phyloP scores from a whole-genome alignment of 176 grass and related monocot genomes.

The Canna indica region DNA sequence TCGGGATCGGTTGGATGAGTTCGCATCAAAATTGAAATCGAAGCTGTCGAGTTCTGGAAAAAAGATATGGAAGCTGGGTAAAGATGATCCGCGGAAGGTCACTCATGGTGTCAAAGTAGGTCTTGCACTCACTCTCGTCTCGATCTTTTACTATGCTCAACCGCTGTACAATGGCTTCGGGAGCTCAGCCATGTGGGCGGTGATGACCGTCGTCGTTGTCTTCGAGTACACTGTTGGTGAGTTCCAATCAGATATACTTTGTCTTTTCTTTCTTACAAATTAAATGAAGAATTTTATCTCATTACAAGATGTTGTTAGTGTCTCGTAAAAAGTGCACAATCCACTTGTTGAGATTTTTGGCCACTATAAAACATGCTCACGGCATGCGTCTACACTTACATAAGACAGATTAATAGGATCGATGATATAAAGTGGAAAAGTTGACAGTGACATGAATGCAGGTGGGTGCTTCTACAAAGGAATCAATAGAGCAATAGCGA shows the following conservation, averaged over 20 bases:
- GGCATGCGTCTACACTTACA: too few relatives aligned
- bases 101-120: conserved; percentile 55
- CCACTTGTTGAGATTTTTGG: neutral
- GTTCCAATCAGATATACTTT: neutral
- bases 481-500: conserved; percentile 69
- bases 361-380: too few relatives aligned
- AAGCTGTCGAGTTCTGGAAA: conserved; percentile 20
- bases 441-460: conserved; percentile 15
- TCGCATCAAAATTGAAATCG: neutral
- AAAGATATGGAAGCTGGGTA: conserved; percentile 34
- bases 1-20: conserved; percentile 19
- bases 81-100: conserved; percentile 52
- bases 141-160: conserved; percentile 57
- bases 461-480: conserved; percentile 87
- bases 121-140: conserved; percentile 43
- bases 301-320: neutral
- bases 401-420: neutral
- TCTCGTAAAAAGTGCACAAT: neutral
- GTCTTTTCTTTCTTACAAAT: neutral
- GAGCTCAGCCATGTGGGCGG: conserved; percentile 53
- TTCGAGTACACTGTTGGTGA: conserved; percentile 80
- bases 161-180: conserved; percentile 58
- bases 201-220: conserved; percentile 60
- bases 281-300: too few relatives aligned
- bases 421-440: neutral